Percentiles rank a stretch among this genome's conserved stretches.
Conservation (phyloP, 768 basidiomycete species). For the Phanerochaete carnosa region DNA sequence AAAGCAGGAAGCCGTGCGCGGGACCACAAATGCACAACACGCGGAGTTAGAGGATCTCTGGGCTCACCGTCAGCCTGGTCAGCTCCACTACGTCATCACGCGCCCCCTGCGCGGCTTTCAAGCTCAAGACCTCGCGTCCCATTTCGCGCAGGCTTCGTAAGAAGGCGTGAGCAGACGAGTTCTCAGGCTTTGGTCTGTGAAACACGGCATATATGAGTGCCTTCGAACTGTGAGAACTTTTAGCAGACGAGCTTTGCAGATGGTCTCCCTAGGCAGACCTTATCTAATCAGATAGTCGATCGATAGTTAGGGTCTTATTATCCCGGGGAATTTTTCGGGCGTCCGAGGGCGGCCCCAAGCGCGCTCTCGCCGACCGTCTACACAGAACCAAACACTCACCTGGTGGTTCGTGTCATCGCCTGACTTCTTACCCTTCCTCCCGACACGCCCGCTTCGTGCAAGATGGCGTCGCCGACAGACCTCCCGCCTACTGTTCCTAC, state of each 20-base stretch:
- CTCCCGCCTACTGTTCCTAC: background rate
- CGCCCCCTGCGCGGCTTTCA: background rate
- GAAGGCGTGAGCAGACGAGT: background rate
- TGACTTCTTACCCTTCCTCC: background rate
- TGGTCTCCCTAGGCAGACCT: too few species aligned
- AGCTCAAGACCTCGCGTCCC: background rate
- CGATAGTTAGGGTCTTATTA: background rate
- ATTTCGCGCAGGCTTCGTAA: background rate
- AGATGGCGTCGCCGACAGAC: constrained; percentile 3
- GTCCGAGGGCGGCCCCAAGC: background rate
- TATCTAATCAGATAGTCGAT: background rate
- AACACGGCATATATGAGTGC: background rate
- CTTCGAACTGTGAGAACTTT: too few species aligned
- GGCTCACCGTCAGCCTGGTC: background rate
- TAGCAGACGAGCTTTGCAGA: too few species aligned
- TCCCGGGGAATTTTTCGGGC: constrained; percentile 7
- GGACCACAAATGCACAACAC: background rate
- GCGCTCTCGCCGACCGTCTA: constrained; percentile 2
- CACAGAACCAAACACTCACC: constrained; percentile 2
- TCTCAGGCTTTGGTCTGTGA: background rate
- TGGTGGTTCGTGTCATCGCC: constrained; percentile 7
- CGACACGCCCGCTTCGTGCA: background rate
- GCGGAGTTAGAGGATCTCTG: background rate
- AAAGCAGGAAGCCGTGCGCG: background rate
- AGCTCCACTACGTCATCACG: constrained; percentile 1